A percentile compares a stretch with the other conserved stretches of the same genome.
These are phyloP conservation scores for Castanea mollissima DNA, from an alignment of 306 rosid species.

Conservation along the genomic window DNA sequence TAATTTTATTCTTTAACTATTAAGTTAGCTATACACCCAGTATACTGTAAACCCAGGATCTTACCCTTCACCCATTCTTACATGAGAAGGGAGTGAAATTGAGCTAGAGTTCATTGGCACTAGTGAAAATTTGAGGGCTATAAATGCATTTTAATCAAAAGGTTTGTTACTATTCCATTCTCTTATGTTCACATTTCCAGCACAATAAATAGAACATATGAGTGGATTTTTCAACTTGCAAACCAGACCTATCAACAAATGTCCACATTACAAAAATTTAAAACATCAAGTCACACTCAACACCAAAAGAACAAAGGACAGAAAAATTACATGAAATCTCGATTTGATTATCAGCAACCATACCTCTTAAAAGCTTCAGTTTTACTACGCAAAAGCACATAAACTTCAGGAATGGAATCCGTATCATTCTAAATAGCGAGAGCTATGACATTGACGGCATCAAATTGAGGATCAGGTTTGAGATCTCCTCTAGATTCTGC, in stretches of 20 bases:
- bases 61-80: no score
- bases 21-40: no score
- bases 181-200: background rate
- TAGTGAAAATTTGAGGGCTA: background rate
- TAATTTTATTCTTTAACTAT: background rate
- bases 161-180: background rate
- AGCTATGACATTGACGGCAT: slow-evolving; percentile 58
- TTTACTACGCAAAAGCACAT: slow-evolving; percentile 60
- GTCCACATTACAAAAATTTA: background rate
- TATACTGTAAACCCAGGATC: no score
- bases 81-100: no score
- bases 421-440: background rate
- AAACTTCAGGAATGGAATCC: slow-evolving; percentile 25
- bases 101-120: no score
- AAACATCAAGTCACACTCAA: background rate
- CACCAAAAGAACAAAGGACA: slow-evolving; percentile 8
- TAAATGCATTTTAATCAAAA: background rate
- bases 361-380: slow-evolving; percentile 58
- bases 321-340: slow-evolving; percentile 4
- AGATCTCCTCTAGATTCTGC: slow-evolving; percentile 90
- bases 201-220: background rate
- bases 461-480: slow-evolving; percentile 81
- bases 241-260: background rate
- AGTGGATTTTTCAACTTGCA: background rate
- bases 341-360: slow-evolving; percentile 13